Conservation (phyloP, 768 basidiomycete species). For the Auricularia auricula-judae region DNA sequence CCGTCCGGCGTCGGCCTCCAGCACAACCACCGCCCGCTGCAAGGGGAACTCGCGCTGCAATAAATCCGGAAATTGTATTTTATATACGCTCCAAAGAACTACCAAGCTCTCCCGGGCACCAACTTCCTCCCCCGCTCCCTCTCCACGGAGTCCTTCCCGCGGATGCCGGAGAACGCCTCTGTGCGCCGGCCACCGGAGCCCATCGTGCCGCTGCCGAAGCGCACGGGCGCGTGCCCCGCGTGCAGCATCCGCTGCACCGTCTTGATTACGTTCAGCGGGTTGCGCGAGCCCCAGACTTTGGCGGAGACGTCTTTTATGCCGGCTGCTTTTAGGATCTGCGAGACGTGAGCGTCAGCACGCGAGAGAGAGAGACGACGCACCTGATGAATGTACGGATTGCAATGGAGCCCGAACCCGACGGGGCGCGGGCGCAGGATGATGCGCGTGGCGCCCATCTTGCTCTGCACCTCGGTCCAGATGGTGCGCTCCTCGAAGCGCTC, state of each 20-base stretch:
- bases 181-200: slow-evolving; percentile 53
- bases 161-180: slow-evolving; percentile 67
- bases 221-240: slow-evolving; percentile 66
- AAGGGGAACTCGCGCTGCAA: too few species aligned
- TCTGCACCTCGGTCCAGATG: slow-evolving; percentile 82
- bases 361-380: neutral
- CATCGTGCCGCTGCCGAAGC: slow-evolving; percentile 61
- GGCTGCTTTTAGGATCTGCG: slow-evolving; percentile 72
- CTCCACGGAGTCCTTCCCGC: slow-evolving; percentile 61
- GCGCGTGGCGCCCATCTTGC: slow-evolving; percentile 75
- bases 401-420: slow-evolving; percentile 85
- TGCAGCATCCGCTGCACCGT: slow-evolving; percentile 74
- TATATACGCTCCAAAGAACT: neutral
- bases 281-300: slow-evolving; percentile 90
- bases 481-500: slow-evolving; percentile 91
- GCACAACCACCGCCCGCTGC: too few species aligned
- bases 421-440: slow-evolving; percentile 73
- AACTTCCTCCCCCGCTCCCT: slow-evolving; percentile 73
- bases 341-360: neutral
- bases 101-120: slow-evolving; percentile 48
- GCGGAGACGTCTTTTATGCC: slow-evolving; percentile 93
- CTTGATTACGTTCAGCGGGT: slow-evolving; percentile 79
- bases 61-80: too few species aligned
- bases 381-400: slow-evolving; percentile 76
- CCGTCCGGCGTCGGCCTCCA: too few species aligned